Evolutionary conservation across 2,329 filamentous ascomycete species (phyloP), one percentile per base, ranked within the genome.

Genomic region (Tympanopsis confertula): DNA sequence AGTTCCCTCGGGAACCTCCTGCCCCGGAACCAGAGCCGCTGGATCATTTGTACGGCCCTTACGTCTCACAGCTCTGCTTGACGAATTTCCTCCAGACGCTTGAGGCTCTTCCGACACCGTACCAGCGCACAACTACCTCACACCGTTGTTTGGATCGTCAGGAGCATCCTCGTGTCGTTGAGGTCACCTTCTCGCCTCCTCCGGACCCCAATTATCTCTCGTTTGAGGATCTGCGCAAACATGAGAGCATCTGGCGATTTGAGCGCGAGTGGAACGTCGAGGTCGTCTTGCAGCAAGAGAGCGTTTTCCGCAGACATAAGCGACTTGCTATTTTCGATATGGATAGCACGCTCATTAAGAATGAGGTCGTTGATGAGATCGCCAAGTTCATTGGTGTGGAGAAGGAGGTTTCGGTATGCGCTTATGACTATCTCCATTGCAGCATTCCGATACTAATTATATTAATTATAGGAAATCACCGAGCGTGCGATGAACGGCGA

Each of bases 291-390:
- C 72, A 77, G 48, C 53, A 56, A 36, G 66, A 72, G 44, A 63
- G 54, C 32, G 58, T 74, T 19, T 71, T 66, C 47, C 57, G 71
- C 38, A 61, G 66, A 14, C 63, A 76, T 51, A 76, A 75, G 58
- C 65, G 77, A 4, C 59, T 82, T 7, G 76, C 71, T 4, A 72
- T 82, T 15, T 82, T 82, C 50, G 78, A 83, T 51, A 83, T 83
- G 78, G 78, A 83, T 55, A 76, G 70, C 45, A 83, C 78, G 0
- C 60, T 83, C 30, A 82, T 83, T 44, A 66, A 79, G 50, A 77
- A 83, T 50, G 78, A 83, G 56, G 76, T 81, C 45, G 82, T 83
- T 48, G 78, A 83, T 52, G 77, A 82, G 53, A 74, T 83, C 37
- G 78, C 78, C 4, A 65, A 68, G 36, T 69, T 71, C 35, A 67